phyloP scores from a whole-genome alignment of 192 early-diverging fungal species.

The Podila epigama region DNA sequence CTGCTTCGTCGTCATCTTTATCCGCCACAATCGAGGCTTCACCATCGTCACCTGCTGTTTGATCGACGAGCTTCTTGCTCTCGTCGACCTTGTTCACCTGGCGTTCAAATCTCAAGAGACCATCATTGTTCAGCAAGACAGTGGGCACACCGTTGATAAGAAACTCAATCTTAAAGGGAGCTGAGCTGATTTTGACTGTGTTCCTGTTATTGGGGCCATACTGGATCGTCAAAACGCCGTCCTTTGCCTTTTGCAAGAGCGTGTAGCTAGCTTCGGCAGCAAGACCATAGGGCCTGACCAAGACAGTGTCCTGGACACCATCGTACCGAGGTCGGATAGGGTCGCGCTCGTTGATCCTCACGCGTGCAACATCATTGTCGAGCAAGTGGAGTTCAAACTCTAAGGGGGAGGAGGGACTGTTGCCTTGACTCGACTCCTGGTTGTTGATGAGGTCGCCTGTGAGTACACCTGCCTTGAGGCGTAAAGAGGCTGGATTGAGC shows the following conservation, averaged over 20 bases:
- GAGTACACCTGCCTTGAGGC: constrained; percentile 60
- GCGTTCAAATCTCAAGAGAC: constrained; percentile 88
- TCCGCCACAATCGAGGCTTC: constrained; percentile 50
- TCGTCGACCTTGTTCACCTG: constrained; percentile 62
- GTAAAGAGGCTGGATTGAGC: constrained; percentile 65
- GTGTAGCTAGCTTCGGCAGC: constrained; percentile 13
- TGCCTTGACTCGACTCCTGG: constrained; percentile 22
- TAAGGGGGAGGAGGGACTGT: constrained; percentile 4
- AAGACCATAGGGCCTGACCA: constrained; percentile 50
- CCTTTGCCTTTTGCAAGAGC: constrained; percentile 9
- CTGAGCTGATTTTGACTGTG: constrained; percentile 57
- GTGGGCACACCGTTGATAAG: constrained; percentile 59
- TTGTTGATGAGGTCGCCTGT: constrained; percentile 65
- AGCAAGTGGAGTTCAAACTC: constrained; percentile 61
- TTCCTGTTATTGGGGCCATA: constrained; percentile 52
- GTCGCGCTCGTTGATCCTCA: constrained; percentile 68
- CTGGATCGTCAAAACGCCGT: constrained; percentile 44
- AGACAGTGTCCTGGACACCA: constrained; percentile 60
- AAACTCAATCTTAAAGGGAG: constrained; percentile 71
- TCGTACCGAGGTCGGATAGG: constrained; percentile 80
- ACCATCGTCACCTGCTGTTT: constrained; percentile 24
- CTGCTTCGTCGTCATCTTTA: constrained; percentile 19
- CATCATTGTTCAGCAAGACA: constrained; percentile 83
- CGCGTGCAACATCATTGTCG: constrained; percentile 62
- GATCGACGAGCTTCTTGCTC: constrained; percentile 54